Base-by-base conservation (phyloP, 805 yeast genomes). In the Yarrowia sp. region DNA sequence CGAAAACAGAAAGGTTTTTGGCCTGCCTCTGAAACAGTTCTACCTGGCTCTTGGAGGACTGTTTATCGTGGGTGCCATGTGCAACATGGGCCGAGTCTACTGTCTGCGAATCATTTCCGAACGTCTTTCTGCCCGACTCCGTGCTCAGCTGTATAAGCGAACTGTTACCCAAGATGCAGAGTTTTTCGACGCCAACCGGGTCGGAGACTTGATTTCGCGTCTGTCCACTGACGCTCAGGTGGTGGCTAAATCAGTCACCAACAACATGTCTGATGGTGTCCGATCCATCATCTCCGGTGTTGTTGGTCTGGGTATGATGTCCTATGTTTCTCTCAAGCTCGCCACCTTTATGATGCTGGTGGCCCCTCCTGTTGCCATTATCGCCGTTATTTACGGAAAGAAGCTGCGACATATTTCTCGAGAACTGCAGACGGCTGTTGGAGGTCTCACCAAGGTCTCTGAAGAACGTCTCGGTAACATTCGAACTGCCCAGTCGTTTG, bases 281-380 rank as follows among this genome's bases (percentile, higher is more conserved):
- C 79, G 98, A 66, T 86, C 98, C 0, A 74, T 86, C 1, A 84
- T 93, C 18, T 86, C 91, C 70, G 97, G 97, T 0, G 79, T 83
- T 53, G 96, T 90, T 44, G 98, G 98, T 7, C 78, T 92, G 53
- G 83, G 90, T 3, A 91, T 92, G 97, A 93, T 93, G 98, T 79
- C 90, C 68, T 85, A 85, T 69, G 95, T 92, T 9, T 87, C 95
- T 42, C 83, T 90, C 79, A 86, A 92, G 71, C 79, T 93, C 66
- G 90, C 97, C 0, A 85, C 88, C 8, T 86, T 89, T 65, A 90
- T 93, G 89, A 79, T 89, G 68, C 70, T 90, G 38, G 78, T 92
- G 64, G 86, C 90, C 65, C 98, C 98, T 1, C 96, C 96, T 1
- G 80, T 92, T 50, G 86, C 90, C 48, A 76, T 86, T 8, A 87